Conservation (phyloP, 1,284 basidiomycete species). For the Bondarzewia mesenterica region DNA sequence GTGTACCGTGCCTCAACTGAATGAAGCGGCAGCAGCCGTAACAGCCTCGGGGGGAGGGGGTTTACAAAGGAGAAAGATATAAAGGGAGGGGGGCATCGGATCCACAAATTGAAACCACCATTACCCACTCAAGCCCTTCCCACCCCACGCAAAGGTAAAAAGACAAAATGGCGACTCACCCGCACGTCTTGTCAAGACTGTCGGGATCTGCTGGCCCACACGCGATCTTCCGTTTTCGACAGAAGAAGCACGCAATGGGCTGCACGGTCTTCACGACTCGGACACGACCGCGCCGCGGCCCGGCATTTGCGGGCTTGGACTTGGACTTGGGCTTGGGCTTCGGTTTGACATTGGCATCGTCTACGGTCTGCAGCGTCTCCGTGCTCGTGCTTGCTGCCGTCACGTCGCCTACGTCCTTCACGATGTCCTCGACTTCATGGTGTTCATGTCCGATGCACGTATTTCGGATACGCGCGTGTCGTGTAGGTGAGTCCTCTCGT, state of each 20-base stretch:
- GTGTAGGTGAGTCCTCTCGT: too few species aligned
- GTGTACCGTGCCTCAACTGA: too few species aligned
- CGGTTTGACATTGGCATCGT: too few species aligned
- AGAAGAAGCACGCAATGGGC: constrained; percentile 49
- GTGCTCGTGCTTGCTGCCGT: background rate
- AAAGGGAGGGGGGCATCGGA: too few species aligned
- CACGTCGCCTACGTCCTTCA: too few species aligned
- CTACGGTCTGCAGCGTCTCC: background rate
- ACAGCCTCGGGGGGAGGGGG: too few species aligned
- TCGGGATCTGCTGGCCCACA: constrained; percentile 46
- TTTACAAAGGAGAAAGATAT: too few species aligned
- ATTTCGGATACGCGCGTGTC: too few species aligned
- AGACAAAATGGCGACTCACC: constrained; percentile 32
- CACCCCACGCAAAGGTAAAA: background rate
- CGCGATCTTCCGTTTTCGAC: constrained; percentile 56
- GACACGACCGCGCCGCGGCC: background rate
- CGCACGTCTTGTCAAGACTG: constrained; percentile 48
- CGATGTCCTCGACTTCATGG: too few species aligned
- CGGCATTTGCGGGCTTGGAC: background rate
- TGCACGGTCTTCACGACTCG: background rate
- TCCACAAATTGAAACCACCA: too few species aligned
- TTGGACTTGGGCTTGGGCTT: too few species aligned
- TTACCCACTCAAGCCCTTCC: background rate
- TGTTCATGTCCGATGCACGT: background rate
- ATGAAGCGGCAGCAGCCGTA: too few species aligned